Percentiles rank a stretch among this genome's conserved stretches.
These are phyloP conservation scores for Abrus pulchellus DNA, from an alignment of 306 rosid genomes.

Conservation along the genomic window DNA sequence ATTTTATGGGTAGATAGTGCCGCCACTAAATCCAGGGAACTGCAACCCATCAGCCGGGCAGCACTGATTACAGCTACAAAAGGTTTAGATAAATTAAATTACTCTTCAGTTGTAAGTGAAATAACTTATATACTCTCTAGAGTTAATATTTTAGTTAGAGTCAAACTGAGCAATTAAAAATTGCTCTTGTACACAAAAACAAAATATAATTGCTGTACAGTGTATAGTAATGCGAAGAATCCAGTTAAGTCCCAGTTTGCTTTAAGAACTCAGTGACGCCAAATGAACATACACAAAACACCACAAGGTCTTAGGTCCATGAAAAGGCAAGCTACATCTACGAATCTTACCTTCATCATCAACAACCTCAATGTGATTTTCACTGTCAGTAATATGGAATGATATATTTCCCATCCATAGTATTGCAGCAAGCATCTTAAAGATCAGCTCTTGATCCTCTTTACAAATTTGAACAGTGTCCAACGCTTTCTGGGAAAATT, in stretches of 20 bases:
- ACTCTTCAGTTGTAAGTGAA: slow-evolving; percentile 11
- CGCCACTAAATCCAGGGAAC: slow-evolving; percentile 65
- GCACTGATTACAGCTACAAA: slow-evolving; percentile 79
- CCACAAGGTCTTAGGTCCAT: slow-evolving; percentile 25
- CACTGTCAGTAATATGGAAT: slow-evolving; percentile 69
- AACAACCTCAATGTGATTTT: slow-evolving; percentile 75
- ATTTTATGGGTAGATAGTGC: slow-evolving; percentile 62
- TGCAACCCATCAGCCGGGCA: slow-evolving; percentile 88
- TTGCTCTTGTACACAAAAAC: slow-evolving; percentile 11
- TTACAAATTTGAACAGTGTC: slow-evolving; percentile 61
- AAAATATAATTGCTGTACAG: neutral
- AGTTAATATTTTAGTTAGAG: slow-evolving; percentile 16
- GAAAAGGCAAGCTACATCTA: slow-evolving; percentile 30
- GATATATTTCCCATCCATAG: slow-evolving; percentile 97
- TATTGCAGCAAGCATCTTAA: slow-evolving; percentile 80
- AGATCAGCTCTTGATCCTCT: slow-evolving; percentile 80
- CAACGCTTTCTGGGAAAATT: slow-evolving; percentile 69
- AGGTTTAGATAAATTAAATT: slow-evolving; percentile 37
- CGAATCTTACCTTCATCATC: slow-evolving; percentile 81
- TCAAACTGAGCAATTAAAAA: slow-evolving; percentile 41
- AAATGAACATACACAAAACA: slow-evolving; percentile 28
- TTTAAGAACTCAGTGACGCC: slow-evolving; percentile 33
- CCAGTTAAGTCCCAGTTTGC: neutral
- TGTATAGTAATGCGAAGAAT: slow-evolving; percentile 33
- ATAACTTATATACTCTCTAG: slow-evolving; percentile 27